Conservation (phyloP, 2,329 filamentous ascomycete genomes). For the Diaporthe longicolla region DNA sequence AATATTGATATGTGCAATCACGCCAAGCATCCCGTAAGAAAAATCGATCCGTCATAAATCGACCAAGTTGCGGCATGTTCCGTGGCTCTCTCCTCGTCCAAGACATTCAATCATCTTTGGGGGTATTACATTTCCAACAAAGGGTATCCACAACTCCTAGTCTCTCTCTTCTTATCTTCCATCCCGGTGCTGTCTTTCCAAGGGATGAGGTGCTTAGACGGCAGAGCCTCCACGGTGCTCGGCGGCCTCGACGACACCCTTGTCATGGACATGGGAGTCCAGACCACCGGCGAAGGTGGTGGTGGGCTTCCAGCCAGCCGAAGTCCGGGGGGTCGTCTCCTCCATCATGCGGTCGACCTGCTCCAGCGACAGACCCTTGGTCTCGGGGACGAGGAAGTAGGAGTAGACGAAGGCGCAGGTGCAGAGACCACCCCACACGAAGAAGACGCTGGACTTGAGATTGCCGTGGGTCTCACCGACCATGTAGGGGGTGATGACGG, state of each 20-base stretch:
- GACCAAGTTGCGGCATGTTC: constrained; percentile 14
- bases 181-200: neutral
- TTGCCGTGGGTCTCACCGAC: constrained; percentile 72
- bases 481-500: constrained; percentile 83
- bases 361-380: constrained; percentile 82
- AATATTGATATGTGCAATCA: constrained; percentile 23
- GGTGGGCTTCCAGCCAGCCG: constrained; percentile 81
- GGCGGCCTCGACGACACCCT: constrained; percentile 46
- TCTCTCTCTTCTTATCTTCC: neutral
- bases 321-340: constrained; percentile 83
- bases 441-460: constrained; percentile 79
- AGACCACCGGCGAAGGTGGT: constrained; percentile 72
- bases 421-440: constrained; percentile 81
- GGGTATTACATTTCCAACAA: constrained; percentile 29
- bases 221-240: constrained; percentile 50
- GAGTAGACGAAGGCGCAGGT: constrained; percentile 71
- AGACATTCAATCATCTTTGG: neutral
- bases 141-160: constrained; percentile 33
- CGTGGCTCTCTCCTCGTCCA: neutral
- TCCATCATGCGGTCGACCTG: constrained; percentile 92
- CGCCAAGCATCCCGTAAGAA: constrained; percentile 6
- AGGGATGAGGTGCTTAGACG: constrained; percentile 47
- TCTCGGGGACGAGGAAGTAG: constrained; percentile 82
- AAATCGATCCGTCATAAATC: constrained; percentile 29
- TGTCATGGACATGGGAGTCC: constrained; percentile 50